Evolutionary conservation across 306 rosid species (phyloP), one percentile per base, ranked within the genome.

Genomic region (Lathyrus tuberosus): DNA sequence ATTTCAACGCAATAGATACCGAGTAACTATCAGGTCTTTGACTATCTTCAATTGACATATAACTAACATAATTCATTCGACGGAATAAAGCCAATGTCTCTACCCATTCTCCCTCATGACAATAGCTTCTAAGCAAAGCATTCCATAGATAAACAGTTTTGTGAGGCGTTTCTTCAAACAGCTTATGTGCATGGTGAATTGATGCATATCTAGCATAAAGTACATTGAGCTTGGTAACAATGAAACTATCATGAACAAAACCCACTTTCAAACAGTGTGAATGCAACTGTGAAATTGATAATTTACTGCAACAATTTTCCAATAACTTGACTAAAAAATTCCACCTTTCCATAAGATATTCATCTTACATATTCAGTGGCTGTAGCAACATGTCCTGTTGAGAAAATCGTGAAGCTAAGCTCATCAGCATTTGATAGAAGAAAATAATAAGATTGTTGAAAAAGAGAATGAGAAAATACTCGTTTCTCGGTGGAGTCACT

Each of bases 1-100:
- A 86, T 79, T 83, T 92, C 20, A 92, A 73, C 31, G 81, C 91
- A 67, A 89, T 76, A 18, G 85, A 85, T 3, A 85, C 51, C 0
- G 96, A 87, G 80, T 79, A 81, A 74, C 62, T 77, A 69, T 92
- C 95, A 0, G 91, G 89, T 69, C 59, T 86, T 46, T n/a, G 20
- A 6, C 52, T 46, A 41, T 67, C 87, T 33, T 82, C 73, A 3
- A 38, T 2, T 1, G 76, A 51, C 28, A 49, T 35, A 42, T 75
- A 82, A 59, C 69, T 6, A 5, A 60, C 75, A 53, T 81, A 68
- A 62, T 76, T 43, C 93, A 91, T 88, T 68, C 65, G 81, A 44
- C 48, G 51, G 51, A 62, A 62, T 20, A 62, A 12, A 56, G 43
- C 11, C 41, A 92, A 53, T 0, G 91, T 80, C 71, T 76, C 79